A percentile compares a stretch with the other conserved stretches of the same genome.
These are phyloP conservation scores for Fusarium pseudoanthophilum DNA, from an alignment of 2,329 filamentous ascomycete genomes.

Conservation along the genomic window DNA sequence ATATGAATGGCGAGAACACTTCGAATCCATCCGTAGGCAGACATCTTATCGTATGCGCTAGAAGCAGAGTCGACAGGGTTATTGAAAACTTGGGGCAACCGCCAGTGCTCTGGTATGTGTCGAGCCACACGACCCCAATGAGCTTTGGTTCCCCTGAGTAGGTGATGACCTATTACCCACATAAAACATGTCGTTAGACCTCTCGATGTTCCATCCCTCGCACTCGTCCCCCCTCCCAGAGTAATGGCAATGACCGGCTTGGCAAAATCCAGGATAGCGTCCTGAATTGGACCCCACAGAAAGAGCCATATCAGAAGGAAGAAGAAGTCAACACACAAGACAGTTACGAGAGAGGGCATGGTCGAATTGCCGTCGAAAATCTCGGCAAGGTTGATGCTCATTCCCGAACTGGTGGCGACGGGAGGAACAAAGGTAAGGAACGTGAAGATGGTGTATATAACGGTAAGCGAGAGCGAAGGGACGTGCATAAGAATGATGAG, in stretches of 20 bases:
- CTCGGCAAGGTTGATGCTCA: conserved; percentile 87
- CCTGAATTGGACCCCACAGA: conserved; percentile 87
- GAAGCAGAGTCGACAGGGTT: conserved; percentile 57
- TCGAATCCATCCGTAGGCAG: conserved; percentile 72
- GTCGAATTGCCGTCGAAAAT: conserved; percentile 90
- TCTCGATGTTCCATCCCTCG: conserved; percentile 74
- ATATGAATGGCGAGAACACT: conserved; percentile 80
- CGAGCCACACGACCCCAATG: conserved; percentile 60
- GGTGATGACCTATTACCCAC: conserved; percentile 70
- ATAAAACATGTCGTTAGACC: conserved; percentile 77
- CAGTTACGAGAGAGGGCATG: conserved; percentile 85
- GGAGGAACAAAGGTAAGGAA: conserved; percentile 92
- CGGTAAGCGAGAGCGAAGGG: conserved; percentile 85
- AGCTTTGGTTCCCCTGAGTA: conserved; percentile 60
- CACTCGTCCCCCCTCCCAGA: conserved; percentile 81
- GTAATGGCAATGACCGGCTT: conserved; percentile 95
- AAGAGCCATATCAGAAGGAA: conserved; percentile 88
- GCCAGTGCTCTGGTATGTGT: conserved; percentile 60
- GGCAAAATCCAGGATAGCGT: conserved; percentile 87
- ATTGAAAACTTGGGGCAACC: conserved; percentile 57
- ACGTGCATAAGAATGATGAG: conserved; percentile 95
- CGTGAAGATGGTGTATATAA: conserved; percentile 92
- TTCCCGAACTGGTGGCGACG: conserved; percentile 78
- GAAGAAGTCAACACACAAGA: conserved; percentile 84
- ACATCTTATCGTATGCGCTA: conserved; percentile 65